A percentile compares a stretch with the other conserved stretches of the same genome.
These are phyloP conservation scores for Penicillium sp. DNA, from an alignment of 2,329 filamentous ascomycete genomes.

Conservation along the genomic window DNA sequence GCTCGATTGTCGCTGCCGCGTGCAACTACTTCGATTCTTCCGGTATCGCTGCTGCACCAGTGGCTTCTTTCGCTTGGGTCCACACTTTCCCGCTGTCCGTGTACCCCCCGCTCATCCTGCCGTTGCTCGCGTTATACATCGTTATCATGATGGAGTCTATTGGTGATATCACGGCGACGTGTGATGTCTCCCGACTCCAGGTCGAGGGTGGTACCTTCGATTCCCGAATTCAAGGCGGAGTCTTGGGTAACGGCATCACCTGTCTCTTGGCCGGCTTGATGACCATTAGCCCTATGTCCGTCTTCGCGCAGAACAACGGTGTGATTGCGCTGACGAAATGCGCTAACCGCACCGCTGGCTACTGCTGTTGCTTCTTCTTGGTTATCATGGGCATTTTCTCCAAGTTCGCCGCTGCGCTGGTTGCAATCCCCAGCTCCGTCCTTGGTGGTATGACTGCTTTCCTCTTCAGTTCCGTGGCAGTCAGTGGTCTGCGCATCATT, in stretches of 20 bases:
- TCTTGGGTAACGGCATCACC: constrained; percentile 66
- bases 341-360: constrained; percentile 67
- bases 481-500: constrained; percentile 67
- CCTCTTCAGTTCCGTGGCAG: constrained; percentile 65
- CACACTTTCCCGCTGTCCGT: constrained; percentile 65
- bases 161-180: constrained; percentile 67
- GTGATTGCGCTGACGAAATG: constrained; percentile 68
- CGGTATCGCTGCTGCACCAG: constrained; percentile 61
- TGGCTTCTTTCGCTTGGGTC: constrained; percentile 69
- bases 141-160: constrained; percentile 69
- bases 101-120: constrained; percentile 66
- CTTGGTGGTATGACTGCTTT: constrained; percentile 59
- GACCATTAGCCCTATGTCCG: constrained; percentile 68
- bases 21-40: constrained; percentile 64
- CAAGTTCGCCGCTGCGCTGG: constrained; percentile 68
- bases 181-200: constrained; percentile 63
- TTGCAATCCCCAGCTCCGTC: constrained; percentile 59
- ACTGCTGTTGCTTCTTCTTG: constrained; percentile 65
- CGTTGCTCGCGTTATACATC: constrained; percentile 58
- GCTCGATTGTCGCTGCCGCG: constrained; percentile 66
- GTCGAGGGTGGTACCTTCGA: constrained; percentile 66
- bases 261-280: constrained; percentile 62
- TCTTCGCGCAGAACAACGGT: constrained; percentile 69
- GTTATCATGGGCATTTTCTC: constrained; percentile 69
- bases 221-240: constrained; percentile 67